These are phyloP conservation scores for Royoungia palumana DNA, from an alignment of 768 basidiomycete genomes.

Conservation along the genomic window DNA sequence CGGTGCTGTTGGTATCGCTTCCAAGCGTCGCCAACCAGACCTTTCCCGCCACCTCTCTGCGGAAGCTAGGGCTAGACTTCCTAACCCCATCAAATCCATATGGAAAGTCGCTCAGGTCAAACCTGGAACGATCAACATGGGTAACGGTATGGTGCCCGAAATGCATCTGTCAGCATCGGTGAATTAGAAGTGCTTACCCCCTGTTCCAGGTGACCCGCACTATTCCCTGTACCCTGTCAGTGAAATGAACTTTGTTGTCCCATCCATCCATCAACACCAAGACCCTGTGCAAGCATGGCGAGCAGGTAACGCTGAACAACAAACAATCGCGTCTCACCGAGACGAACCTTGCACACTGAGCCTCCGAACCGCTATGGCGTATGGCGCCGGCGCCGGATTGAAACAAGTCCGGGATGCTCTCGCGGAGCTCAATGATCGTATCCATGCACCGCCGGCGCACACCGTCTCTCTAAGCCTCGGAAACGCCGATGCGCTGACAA, in stretches of 20 bases:
- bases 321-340: slow-evolving; percentile 28
- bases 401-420: slow-evolving; percentile 33
- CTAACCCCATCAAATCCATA: slow-evolving; percentile 37
- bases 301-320: slow-evolving; percentile 25
- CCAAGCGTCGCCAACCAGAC: slow-evolving; percentile 29
- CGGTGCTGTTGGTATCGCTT: slow-evolving; percentile 5
- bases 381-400: slow-evolving; percentile 36
- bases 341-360: slow-evolving; percentile 29
- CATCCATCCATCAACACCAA: slow-evolving; percentile 23
- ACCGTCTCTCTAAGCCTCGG: slow-evolving; percentile 37
- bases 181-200: neutral
- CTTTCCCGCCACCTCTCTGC: slow-evolving; percentile 33
- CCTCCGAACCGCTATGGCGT: slow-evolving; percentile 36
- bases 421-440: slow-evolving; percentile 32
- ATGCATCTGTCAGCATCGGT: neutral
- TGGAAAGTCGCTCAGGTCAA: slow-evolving; percentile 36
- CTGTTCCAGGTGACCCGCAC: slow-evolving; percentile 32
- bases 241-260: slow-evolving; percentile 35
- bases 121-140: slow-evolving; percentile 36
- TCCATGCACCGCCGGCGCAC: slow-evolving; percentile 34
- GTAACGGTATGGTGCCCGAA: slow-evolving; percentile 27
- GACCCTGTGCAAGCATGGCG: slow-evolving; percentile 33
- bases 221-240: slow-evolving; percentile 31
- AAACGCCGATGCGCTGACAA: slow-evolving; percentile 42
- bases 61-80: slow-evolving; percentile 33